These are phyloP conservation scores for Cinnamomum chago DNA, from an alignment of 164 flowering plant species.

Conservation along the genomic window DNA sequence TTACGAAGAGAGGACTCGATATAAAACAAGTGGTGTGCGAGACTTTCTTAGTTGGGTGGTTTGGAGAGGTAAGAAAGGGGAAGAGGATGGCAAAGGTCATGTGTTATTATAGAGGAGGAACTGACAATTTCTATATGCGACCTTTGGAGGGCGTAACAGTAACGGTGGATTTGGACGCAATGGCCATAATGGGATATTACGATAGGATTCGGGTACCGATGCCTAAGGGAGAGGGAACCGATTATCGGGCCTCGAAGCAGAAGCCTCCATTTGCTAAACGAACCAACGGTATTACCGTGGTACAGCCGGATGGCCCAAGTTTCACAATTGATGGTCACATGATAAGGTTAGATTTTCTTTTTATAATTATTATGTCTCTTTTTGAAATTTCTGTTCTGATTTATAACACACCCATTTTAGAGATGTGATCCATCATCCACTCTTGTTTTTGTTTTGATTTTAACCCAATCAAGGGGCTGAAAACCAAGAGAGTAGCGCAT, in stretches of 20 bases:
- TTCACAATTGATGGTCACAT: slow-evolving; percentile 12
- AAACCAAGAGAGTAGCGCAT: too few relatives aligned
- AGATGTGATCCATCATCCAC: too few relatives aligned
- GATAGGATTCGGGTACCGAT: slow-evolving; percentile 34
- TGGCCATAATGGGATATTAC: slow-evolving; percentile 24
- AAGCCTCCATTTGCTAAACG: slow-evolving; percentile 7
- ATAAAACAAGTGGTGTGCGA: slow-evolving; percentile 37
- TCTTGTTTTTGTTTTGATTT: too few relatives aligned
- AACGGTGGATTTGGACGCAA: slow-evolving; percentile 39
- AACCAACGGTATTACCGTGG: slow-evolving; percentile 5
- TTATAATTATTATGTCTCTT: too few relatives aligned
- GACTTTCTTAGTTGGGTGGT: slow-evolving; percentile 54
- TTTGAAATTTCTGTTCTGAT: too few relatives aligned
- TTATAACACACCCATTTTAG: too few relatives aligned
- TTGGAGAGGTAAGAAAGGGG: slow-evolving; percentile 31
- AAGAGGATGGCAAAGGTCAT: slow-evolving; percentile 27
- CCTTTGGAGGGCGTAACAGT: slow-evolving; percentile 54
- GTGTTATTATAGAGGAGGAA: slow-evolving; percentile 39
- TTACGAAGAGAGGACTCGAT: slow-evolving; percentile 35
- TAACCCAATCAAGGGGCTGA: too few relatives aligned
- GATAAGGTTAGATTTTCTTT: slow-evolving; percentile 1
- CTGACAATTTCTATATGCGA: slow-evolving; percentile 39
- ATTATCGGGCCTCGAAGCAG: slow-evolving; percentile 6
- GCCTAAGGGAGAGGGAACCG: slow-evolving; percentile 36
- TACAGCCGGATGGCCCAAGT: slow-evolving; percentile 12